phyloP scores from a whole-genome alignment of 345 rosid species.

The Gossypium mustelinum region DNA sequence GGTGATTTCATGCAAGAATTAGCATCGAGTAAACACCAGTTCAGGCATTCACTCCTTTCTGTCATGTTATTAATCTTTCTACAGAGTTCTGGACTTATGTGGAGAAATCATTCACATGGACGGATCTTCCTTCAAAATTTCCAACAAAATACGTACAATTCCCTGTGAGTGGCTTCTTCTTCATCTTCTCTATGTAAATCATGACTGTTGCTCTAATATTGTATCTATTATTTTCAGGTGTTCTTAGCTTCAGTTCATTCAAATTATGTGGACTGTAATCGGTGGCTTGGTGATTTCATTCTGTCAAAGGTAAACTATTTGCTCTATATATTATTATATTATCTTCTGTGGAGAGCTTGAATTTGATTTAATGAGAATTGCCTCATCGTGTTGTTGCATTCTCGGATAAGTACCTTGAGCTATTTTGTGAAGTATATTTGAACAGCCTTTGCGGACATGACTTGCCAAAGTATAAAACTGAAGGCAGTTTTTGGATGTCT shows the following conservation, averaged over 20 bases:
- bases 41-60: not conserved
- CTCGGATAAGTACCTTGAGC: not conserved
- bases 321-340: not conserved
- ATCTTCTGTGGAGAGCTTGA: not conserved
- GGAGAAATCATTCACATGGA: slow-evolving; percentile 95
- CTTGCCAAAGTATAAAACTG: not conserved
- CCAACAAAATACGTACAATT: slow-evolving; percentile 94
- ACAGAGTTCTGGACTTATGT: slow-evolving; percentile 95
- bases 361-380: not conserved
- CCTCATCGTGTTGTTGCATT: not conserved
- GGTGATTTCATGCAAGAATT: not conserved
- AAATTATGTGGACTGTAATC: slow-evolving; percentile 86
- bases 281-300: slow-evolving; percentile 94
- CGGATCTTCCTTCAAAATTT: slow-evolving; percentile 82
- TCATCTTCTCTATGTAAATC: not conserved
- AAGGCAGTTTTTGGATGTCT: not conserved
- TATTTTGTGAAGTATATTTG: not conserved
- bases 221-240: slow-evolving; percentile 42
- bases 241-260: slow-evolving; percentile 94
- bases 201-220: slow-evolving; percentile 11
- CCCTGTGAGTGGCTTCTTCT: slow-evolving; percentile 56
- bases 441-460: not conserved
- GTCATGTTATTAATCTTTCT: slow-evolving; percentile 19
- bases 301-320: slow-evolving; percentile 67
- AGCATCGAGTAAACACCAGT: slow-evolving; percentile 1